Percentiles rank a stretch among this genome's conserved stretches.
phyloP scores from a whole-genome alignment of 441 rosid genomes.

The Gossypium lobatum region DNA sequence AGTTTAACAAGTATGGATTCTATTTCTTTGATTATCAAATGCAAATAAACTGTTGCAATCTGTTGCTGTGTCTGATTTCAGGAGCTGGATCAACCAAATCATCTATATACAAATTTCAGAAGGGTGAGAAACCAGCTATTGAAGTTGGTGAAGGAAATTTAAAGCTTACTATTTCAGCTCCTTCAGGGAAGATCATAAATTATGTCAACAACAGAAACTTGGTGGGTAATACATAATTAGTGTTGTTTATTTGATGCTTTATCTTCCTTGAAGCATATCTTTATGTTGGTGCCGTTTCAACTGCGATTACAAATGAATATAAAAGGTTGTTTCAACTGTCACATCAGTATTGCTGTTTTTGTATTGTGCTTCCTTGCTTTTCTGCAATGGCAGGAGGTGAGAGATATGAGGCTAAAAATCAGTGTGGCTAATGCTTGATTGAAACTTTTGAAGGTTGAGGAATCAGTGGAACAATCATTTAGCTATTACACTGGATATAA shows the following conservation, averaged over 20 bases:
- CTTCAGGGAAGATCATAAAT: conserved; percentile 34
- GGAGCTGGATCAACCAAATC: conserved; percentile 49
- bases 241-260: conserved; percentile 8
- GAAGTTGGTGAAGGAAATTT: conserved; percentile 77
- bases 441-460: conserved; percentile 53
- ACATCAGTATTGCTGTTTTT: conserved; percentile 1
- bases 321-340: background rate
- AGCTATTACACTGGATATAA: conserved; percentile 69
- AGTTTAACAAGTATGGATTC: background rate
- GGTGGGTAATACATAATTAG: conserved; percentile 34
- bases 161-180: conserved; percentile 57
- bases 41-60: background rate
- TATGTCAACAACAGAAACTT: conserved; percentile 57
- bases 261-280: conserved; percentile 9
- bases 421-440: conserved; percentile 23
- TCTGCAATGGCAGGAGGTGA: background rate
- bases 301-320: background rate
- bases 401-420: background rate
- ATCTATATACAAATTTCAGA: conserved; percentile 35
- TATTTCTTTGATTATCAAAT: conserved; percentile 15
- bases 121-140: conserved; percentile 34
- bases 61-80: conserved; percentile 25
- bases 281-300: background rate
- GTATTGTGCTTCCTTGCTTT: background rate
- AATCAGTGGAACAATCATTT: conserved; percentile 55